These are phyloP conservation scores for Pythium vanterpoolii DNA, from an alignment of 352 stramenopile genomes.

Conservation along the genomic window DNA sequence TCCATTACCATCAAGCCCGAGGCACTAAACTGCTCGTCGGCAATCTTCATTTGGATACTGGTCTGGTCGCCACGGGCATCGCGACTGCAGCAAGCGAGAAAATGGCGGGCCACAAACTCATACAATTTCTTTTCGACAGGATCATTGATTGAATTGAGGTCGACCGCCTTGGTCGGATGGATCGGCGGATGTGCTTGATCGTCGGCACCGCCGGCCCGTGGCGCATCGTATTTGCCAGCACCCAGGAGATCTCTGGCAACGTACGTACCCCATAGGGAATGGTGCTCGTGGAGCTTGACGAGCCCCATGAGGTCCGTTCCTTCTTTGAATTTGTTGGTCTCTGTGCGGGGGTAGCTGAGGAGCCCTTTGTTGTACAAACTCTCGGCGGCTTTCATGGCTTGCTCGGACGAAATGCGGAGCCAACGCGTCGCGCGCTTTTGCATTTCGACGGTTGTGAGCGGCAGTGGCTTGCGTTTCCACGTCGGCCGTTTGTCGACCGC, in stretches of 20 bases:
- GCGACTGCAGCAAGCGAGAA: conserved; percentile 97
- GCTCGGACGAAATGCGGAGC: conserved; percentile 95
- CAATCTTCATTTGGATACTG: conserved; percentile 87
- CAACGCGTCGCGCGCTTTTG: conserved; percentile 96
- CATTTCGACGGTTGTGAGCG: conserved; percentile 98
- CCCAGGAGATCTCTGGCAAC: conserved; percentile 56
- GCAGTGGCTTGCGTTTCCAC: conserved; percentile 95
- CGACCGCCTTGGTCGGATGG: conserved; percentile 95
- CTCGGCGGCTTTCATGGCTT: conserved; percentile 96
- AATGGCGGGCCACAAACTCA: conserved; percentile 97
- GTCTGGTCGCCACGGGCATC: conserved; percentile 92
- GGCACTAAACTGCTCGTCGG: conserved; percentile 82
- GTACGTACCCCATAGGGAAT: conserved; percentile 79
- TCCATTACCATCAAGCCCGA: conserved; percentile 90
- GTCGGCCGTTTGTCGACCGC: conserved; percentile 69
- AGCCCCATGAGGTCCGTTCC: conserved; percentile 87
- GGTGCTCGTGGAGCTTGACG: conserved; percentile 65
- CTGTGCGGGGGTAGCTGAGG: conserved; percentile 98
- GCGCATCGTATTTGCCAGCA: conserved; percentile 69
- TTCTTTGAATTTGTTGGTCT: conserved; percentile 98
- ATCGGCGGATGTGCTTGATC: conserved; percentile 99
- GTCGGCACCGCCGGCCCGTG: conserved; percentile 90
- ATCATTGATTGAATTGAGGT: conserved; percentile 64
- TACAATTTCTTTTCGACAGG: conserved; percentile 94
- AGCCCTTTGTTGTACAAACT: conserved; percentile 97